Conservation (phyloP, 495 filamentous ascomycete species). For the Physcia stellaris region DNA sequence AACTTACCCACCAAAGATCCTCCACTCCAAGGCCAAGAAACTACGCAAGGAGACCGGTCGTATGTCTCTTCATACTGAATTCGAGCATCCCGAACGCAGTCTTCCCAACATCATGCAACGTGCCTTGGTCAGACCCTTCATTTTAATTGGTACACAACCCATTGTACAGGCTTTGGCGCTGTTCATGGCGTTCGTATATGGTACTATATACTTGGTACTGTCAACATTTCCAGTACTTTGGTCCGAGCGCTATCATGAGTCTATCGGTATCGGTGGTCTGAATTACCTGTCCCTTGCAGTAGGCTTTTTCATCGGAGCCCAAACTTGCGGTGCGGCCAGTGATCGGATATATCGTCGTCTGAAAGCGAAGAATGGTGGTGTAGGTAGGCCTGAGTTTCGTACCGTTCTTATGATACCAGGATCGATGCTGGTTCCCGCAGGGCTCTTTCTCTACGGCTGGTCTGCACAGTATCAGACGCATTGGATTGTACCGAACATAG, state of each 20-base stretch:
- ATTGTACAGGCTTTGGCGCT: conserved; percentile 46
- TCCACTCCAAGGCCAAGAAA: conserved; percentile 38
- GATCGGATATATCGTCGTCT: conserved; percentile 51
- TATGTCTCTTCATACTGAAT: conserved; percentile 45
- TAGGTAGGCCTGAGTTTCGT: conserved; percentile 52
- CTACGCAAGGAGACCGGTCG: conserved; percentile 54
- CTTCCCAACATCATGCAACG: conserved; percentile 26
- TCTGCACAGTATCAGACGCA: conserved; percentile 44
- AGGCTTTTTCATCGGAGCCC: conserved; percentile 51
- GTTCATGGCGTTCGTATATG: conserved; percentile 59
- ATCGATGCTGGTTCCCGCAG: conserved; percentile 43
- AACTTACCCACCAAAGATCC: conserved; percentile 53
- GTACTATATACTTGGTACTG: conserved; percentile 58
- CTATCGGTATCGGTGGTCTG: conserved; percentile 46
- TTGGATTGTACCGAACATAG: conserved; percentile 65
- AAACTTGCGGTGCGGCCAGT: conserved; percentile 48
- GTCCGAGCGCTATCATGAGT: conserved; percentile 44
- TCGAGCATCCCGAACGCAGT: conserved; percentile 35
- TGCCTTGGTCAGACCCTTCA: conserved; percentile 41
- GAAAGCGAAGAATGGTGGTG: conserved; percentile 41
- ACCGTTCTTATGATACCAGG: conserved; percentile 48
- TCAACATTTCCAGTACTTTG: conserved; percentile 55
- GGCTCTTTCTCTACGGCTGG: conserved; percentile 65
- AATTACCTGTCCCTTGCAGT: conserved; percentile 59
- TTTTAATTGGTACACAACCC: conserved; percentile 42